Base-by-base conservation (phyloP, 441 rosid genomes). In the Flueggea neowawraea region DNA sequence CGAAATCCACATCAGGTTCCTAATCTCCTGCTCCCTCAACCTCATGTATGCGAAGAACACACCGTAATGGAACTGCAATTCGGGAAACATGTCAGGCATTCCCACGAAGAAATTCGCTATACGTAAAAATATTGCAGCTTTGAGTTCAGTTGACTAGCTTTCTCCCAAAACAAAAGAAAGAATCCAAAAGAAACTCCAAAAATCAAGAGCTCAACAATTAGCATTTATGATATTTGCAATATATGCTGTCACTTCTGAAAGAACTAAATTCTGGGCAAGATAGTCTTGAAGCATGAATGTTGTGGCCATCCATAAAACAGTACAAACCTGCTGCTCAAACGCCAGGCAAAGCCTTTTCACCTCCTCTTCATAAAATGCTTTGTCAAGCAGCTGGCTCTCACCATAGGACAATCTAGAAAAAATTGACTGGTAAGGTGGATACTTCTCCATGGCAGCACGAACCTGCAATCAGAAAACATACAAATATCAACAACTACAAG, bases 351-450 rank as follows among this genome's bases (percentile, higher is more conserved):
- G 96, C 86, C 99, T 89, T 78, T 91, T 86, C 65, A 94, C 97
- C 80, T 94, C 97, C 77, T 94, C 99, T 73, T 91, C 99, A 31
- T 91, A 94, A 69, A 94, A 94, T 67, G 99, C 99, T 66, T 89
- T 91, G 75, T 94, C 97, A 3, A 94, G 97, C 83, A 91, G 78
- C 80, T 91, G 97, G 67, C 94, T 94, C 77, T 89, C 99, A 60
- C 99, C 96, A 58, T 91, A 91, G 1, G 97, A 84, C 69, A 94
- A 68, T 74, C 81, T 94, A 2, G 94, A 76, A 71, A 94, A 89
- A 33, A 91, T 87, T 1, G 96, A 78, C 66, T 91, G 97, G 61
- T 91, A 94, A 0, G 99, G 96, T 44, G 99, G 99, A 61, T 91
- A 91, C 32, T 91, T 89, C 73, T 89, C 99, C 97, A 94, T 82